Base-by-base conservation (phyloP, 441 rosid species). In the Breynia disticha region DNA sequence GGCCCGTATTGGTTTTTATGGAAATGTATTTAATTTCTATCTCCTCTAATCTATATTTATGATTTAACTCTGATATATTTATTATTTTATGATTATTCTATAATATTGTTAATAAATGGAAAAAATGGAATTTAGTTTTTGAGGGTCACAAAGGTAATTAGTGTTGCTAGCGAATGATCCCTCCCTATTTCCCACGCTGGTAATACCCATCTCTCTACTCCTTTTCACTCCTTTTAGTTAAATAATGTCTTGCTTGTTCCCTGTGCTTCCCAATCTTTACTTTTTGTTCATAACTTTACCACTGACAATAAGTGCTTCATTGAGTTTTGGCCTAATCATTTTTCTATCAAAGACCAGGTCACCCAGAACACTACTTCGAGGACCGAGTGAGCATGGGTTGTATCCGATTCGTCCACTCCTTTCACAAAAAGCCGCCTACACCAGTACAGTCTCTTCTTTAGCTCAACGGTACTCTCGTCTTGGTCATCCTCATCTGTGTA, bases 321-420 rank as follows among this genome's bases (percentile, higher is more conserved):
- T 45, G 20, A 21, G 22, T 55, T 55, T 44, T 22, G 6, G 7
- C 20, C 16, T 7, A 2, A 3, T 8, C 15, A 2, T 9, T 55
- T 55, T 44, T 17, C 16, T 44, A 15, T 55, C 3, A 55, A 45
- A 22, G 59, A 55, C 10, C 3, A 55, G 41, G n/a, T 5, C 8
- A 14, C 50, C 0, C 16, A 24, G n/a, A 3, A 5, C 10, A 0
- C 12, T 24, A 0, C 1, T 44, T 7, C 22, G 5, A 8, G 38
- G 59, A 0, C 58, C 5, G 0, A 55, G 15, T 55, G 50, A 55
- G 0, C 0, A 21, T 9, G 50, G 46, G 0, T 0, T 50, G 2
- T 50, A 50, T 21, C 5, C 16, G 1, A 1, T 22, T 0, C 53
- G 1, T 0, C 10, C 39, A 50, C 39, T 18, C 22, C 0, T 11